These are phyloP conservation scores for Saccharomycopsis microspora DNA, from an alignment of 805 yeast species.

Conservation along the genomic window DNA sequence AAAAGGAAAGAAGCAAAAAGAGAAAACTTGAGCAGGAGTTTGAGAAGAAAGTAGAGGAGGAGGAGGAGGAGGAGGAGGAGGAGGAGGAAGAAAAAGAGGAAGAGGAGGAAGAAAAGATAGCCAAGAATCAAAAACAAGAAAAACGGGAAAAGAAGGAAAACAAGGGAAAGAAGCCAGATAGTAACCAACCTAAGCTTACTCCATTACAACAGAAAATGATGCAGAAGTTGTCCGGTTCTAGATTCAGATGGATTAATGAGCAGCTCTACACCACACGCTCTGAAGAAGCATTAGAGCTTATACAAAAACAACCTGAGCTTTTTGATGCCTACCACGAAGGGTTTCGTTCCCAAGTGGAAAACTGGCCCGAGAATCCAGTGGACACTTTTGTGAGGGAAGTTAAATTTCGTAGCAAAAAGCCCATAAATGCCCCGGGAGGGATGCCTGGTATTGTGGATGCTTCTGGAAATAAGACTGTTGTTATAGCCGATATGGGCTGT, in stretches of 20 bases:
- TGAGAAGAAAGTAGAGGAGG: conserved; percentile 2
- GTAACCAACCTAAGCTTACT: conserved; percentile 35
- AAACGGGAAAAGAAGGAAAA: conserved; percentile 11
- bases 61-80: conserved; percentile 20
- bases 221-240: conserved; percentile 86
- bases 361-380: conserved; percentile 99
- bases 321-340: conserved; percentile 95
- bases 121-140: background rate
- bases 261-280: conserved; percentile 86
- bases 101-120: conserved; percentile 16
- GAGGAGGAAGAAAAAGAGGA: conserved; percentile 22
- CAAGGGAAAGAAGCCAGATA: conserved; percentile 9
- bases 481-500: conserved; percentile 97
- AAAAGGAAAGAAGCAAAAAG: background rate
- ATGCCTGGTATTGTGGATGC: conserved; percentile 53
- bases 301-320: conserved; percentile 72
- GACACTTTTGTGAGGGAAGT: conserved; percentile 73
- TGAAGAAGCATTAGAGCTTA: conserved; percentile 58
- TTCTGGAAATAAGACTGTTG: conserved; percentile 42
- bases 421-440: conserved; percentile 94
- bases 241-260: conserved; percentile 98
- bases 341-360: conserved; percentile 85
- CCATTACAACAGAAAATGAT: conserved; percentile 93
- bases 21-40: conserved; percentile 7
- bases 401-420: conserved; percentile 42